Evolutionary conservation across 441 rosid genomes (phyloP), one percentile per base, ranked within the genome.

Genomic region (Theobroma grandiflorum): DNA sequence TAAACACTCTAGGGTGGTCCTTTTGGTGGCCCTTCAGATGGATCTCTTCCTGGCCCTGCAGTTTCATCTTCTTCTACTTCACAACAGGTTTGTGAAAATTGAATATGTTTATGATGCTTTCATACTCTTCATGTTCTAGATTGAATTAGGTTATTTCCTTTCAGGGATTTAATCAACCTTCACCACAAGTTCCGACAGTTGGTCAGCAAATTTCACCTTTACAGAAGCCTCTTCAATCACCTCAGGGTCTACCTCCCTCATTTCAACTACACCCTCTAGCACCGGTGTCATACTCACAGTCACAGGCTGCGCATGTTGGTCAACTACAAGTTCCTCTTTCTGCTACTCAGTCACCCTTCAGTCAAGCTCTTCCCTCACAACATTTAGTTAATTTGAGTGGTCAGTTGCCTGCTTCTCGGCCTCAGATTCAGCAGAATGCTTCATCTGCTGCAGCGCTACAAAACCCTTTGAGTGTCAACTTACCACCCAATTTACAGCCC

Each of bases 131-230:
- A 14, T 40, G 49, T 67, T 69, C 16, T 67, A 16, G 49, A 84
- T 81, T 79, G 72, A 79, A 63, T 80, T 59, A 75, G 59, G 72
- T 77, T 37, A 45, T 61, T 70, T 81, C 69, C 52, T 67, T 78
- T 70, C 90, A 87, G 92, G 81, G 78, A 81, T 84, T 88, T 78
- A 87, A 86, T 77, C 91, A 84, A 84, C 84, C 88, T 78, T 83
- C 81, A 80, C 80, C 88, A 74, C 97, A 93, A 82, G 82, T 76
- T 55, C 86, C 86, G n/a, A 85, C 86, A 26, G 75, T 70, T 75
- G 82, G 84, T 79, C 94, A 89, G 84, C 95, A 94, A 73, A 86
- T 91, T 82, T 87, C 98, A 76, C 91, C 95, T 22, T 78, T 86
- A 64, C 93, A 91, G 83, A 97, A 90, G 83, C 81, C 93, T 82